These are phyloP conservation scores for Populus hybrid DNA, from an alignment of 441 rosid species.

Conservation along the genomic window DNA sequence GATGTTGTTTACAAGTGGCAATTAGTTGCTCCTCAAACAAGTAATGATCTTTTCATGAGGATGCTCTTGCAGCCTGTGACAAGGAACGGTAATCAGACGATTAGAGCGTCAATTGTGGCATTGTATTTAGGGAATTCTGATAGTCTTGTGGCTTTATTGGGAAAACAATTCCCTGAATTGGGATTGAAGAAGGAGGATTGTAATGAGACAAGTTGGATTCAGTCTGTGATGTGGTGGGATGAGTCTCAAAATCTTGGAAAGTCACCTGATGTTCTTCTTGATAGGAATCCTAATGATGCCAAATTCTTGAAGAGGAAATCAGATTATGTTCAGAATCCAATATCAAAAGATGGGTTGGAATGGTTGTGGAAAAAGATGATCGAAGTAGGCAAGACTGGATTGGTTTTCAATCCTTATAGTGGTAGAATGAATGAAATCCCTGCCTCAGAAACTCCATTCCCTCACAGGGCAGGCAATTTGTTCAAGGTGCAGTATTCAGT, in stretches of 20 bases:
- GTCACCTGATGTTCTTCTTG: constrained; percentile 39
- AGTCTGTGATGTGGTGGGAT: too few relatives aligned
- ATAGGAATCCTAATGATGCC: constrained; percentile 30
- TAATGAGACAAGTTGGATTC: too few relatives aligned
- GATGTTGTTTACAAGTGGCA: too few relatives aligned
- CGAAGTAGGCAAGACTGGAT: constrained; percentile 34
- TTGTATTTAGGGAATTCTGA: too few relatives aligned
- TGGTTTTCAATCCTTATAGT: constrained; percentile 58
- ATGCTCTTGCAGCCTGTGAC: too few relatives aligned
- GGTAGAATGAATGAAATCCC: constrained; percentile 49
- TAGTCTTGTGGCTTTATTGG: too few relatives aligned
- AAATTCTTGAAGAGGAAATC: constrained; percentile 50
- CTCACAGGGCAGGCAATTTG: constrained; percentile 47
- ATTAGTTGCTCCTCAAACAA: too few relatives aligned
- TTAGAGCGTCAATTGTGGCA: too few relatives aligned
- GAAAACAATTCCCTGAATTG: too few relatives aligned
- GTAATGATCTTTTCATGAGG: too few relatives aligned
- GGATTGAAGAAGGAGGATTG: too few relatives aligned
- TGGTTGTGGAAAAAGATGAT: constrained; percentile 41
- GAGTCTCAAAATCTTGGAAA: constrained; percentile 20
- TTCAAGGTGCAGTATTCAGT: constrained; percentile 41
- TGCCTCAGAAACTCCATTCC: constrained; percentile 42
- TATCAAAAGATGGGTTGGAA: constrained; percentile 29
- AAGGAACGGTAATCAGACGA: too few relatives aligned
- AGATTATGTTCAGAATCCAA: constrained; percentile 43